Percentiles rank a stretch among this genome's conserved stretches.
Evolutionary conservation across 805 yeast genomes (phyloP).

Genomic region (Hyphopichia homilentoma): DNA sequence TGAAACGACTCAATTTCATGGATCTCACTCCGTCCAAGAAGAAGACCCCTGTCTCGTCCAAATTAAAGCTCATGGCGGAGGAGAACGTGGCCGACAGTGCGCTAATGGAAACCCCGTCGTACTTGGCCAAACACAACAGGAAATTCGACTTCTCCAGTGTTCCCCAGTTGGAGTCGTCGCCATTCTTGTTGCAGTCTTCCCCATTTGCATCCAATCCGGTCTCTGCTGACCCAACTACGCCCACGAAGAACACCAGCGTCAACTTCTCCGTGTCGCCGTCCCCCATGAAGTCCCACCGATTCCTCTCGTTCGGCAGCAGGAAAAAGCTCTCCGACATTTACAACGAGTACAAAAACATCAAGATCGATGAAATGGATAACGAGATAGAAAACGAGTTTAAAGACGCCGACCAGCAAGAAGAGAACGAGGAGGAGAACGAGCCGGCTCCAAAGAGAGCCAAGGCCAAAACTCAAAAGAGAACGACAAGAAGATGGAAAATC

Average conservation of each 20-base stretch:
- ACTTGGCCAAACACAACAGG: conserved; percentile 15
- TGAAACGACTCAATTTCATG: conserved; percentile 9
- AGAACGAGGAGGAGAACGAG: conserved; percentile 6
- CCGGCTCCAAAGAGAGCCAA: conserved; percentile 21
- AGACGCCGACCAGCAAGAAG: conserved; percentile 5
- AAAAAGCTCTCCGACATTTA: conserved; percentile 42
- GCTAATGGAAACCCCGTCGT: conserved; percentile 19
- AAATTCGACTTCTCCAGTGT: conserved; percentile 9
- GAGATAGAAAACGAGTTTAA: conserved; percentile 7
- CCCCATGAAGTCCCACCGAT: conserved; percentile 37
- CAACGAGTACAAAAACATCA: conserved; percentile 41
- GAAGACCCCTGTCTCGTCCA: background rate
- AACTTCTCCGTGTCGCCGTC: conserved; percentile 43
- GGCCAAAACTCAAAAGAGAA: conserved; percentile 47
- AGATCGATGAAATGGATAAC: conserved; percentile 14
- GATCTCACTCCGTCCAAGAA: conserved; percentile 4
- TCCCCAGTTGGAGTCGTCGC: conserved; percentile 1
- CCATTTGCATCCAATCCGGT: conserved; percentile 1
- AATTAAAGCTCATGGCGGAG: background rate
- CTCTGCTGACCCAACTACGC: conserved; percentile 11
- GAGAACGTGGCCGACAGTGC: background rate
- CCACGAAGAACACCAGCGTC: conserved; percentile 9
- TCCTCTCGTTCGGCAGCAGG: conserved; percentile 15
- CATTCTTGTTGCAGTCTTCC: conserved; percentile 1
- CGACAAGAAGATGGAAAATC: conserved; percentile 49